Evolutionary conservation across 2,329 filamentous ascomycete genomes (phyloP), one percentile per base, ranked within the genome.

Genomic region (Capronia epimyces): DNA sequence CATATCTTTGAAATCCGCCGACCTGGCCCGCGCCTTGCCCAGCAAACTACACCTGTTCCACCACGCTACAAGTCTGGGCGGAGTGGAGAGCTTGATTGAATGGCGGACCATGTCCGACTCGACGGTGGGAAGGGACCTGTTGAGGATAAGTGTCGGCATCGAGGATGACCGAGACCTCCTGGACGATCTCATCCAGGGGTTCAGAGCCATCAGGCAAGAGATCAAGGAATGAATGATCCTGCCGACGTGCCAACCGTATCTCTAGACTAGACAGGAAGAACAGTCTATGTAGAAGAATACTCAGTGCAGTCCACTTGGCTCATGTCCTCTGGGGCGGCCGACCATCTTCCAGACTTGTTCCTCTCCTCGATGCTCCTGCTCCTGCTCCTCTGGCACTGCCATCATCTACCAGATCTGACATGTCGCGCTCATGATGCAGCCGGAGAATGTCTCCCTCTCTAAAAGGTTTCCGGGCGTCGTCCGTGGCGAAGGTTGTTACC

Each of bases 41-140:
- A 86, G 84, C 63, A 86, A 87, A 67, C 70, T 97, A 66, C 66
- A 75, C 2, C 77, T 95, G 39, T 97, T 97, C 73, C 88, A 95
- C 62, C 93, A 98, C 69, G 93, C 93, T 4, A 98, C 93, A 2
- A 94, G 87, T 67, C 70, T 97, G 22, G 93, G 93, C 2, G 91
- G 93, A 3, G 89, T 97, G 8, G 93, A 97, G 78, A 93, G 88
- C 64, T 70, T 97, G 73, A 90, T 98, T 61, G 93, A 98, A 77
- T 98, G 93, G 93, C 78, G 93, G 52, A 81, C 86, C 42, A 93
- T 98, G 88, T 84, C 83, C 52, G 93, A 98, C 73, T 63, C 69
- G 2, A 75, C 67, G 1, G 83, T 94, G 32, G 87, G 94, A 64
- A 79, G 75, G 64, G 75, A 80, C 51, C 67, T 97, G 66, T 64